Evolutionary conservation across 2,329 filamentous ascomycete species (phyloP).

Genomic region (Waltergamsia citrina): DNA sequence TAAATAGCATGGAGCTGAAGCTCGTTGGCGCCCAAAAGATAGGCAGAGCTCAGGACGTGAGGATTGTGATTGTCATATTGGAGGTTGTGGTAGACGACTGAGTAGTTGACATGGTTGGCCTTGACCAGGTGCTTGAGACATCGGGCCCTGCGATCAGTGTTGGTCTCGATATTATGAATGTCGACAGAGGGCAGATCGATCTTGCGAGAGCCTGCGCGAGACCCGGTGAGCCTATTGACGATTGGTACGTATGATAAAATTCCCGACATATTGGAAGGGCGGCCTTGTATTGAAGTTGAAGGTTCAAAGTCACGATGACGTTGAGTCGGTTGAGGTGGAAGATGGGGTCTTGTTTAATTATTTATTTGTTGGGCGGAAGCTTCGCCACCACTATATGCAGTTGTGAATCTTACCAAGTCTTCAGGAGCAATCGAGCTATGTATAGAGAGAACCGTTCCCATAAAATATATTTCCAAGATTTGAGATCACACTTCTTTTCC

Average conservation of each 20-base stretch:
- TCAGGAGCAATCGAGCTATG: too few species aligned
- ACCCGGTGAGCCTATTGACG: slow-evolving; percentile 15
- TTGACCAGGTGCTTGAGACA: slow-evolving; percentile 85
- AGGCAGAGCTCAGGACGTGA: slow-evolving; percentile 77
- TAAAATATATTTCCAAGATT: too few species aligned
- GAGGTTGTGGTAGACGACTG: slow-evolving; percentile 68
- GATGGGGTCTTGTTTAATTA: background rate
- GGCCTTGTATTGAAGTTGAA: background rate
- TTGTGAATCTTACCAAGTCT: background rate
- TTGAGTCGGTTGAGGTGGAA: background rate
- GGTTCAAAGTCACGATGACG: background rate
- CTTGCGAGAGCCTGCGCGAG: slow-evolving; percentile 16
- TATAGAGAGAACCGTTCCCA: too few species aligned
- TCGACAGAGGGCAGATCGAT: slow-evolving; percentile 58
- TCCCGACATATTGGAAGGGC: slow-evolving; percentile 17
- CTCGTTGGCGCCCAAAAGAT: slow-evolving; percentile 68
- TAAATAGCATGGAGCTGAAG: slow-evolving; percentile 73
- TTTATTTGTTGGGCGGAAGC: background rate
- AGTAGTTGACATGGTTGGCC: slow-evolving; percentile 85
- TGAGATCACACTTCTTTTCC: too few species aligned
- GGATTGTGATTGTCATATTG: slow-evolving; percentile 75
- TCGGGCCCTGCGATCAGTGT: slow-evolving; percentile 67
- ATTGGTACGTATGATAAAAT: slow-evolving; percentile 22
- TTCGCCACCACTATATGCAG: too few species aligned
- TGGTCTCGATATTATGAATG: slow-evolving; percentile 71